Evolutionary conservation across 768 basidiomycete genomes (phyloP).

Genomic region (Ephemerocybe angulata): DNA sequence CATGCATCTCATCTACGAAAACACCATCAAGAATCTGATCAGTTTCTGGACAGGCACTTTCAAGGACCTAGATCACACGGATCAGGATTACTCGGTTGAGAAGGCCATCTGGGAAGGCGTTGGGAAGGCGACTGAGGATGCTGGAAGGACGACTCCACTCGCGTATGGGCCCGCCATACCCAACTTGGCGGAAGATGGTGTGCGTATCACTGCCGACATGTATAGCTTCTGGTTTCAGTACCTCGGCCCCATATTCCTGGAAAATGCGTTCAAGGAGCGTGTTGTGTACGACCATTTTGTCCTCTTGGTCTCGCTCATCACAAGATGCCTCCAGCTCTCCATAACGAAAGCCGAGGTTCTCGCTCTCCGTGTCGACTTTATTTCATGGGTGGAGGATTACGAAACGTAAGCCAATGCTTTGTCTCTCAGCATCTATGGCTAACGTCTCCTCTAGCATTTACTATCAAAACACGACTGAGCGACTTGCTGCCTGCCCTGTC

Average conservation of each 20-base stretch:
- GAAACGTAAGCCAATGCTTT: constrained; percentile 28
- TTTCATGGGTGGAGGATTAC: constrained; percentile 34
- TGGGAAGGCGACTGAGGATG: constrained; percentile 28
- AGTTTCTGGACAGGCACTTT: constrained; percentile 26
- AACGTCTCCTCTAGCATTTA: constrained; percentile 22
- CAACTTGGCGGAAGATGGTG: constrained; percentile 14
- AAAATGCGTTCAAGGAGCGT: constrained; percentile 23
- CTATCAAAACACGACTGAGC: constrained; percentile 22
- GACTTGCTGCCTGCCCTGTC: constrained; percentile 26
- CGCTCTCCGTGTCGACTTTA: constrained; percentile 25
- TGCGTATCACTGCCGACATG: constrained; percentile 31
- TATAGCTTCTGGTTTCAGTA: constrained; percentile 38
- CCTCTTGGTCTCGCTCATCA: constrained; percentile 34
- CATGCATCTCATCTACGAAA: constrained; percentile 48
- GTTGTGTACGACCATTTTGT: constrained; percentile 43
- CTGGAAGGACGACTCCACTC: constrained; percentile 35
- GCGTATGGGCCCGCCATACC: constrained; percentile 33
- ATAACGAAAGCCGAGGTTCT: constrained; percentile 23
- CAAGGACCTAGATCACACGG: constrained; percentile 33
- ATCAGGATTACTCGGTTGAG: constrained; percentile 27
- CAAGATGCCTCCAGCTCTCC: constrained; percentile 33
- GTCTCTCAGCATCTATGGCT: background rate
- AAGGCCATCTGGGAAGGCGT: constrained; percentile 37
- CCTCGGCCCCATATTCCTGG: constrained; percentile 36
- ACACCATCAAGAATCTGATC: constrained; percentile 39